Conservation (phyloP, 805 yeast species). For the Danielia oregonensis region DNA sequence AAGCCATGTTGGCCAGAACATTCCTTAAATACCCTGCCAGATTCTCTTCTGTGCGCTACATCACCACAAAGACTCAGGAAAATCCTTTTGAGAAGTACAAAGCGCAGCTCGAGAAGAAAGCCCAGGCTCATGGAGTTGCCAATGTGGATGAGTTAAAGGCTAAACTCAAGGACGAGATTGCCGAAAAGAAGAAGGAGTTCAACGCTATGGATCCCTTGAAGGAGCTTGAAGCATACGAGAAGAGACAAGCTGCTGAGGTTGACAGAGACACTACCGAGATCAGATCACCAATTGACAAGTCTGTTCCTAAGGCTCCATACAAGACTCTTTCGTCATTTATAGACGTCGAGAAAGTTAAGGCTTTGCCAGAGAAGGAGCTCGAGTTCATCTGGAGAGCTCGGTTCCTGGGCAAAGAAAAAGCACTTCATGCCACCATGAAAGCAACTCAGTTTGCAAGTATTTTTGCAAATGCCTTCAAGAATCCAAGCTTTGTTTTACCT, state of each 20-base stretch:
- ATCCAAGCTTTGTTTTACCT: slow-evolving; percentile 88
- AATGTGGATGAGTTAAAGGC: slow-evolving; percentile 58
- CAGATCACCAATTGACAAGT: slow-evolving; percentile 32
- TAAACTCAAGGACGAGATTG: slow-evolving; percentile 59
- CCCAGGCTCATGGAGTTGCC: slow-evolving; percentile 30
- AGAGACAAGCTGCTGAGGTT: slow-evolving; percentile 29
- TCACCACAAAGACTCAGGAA: too few species aligned
- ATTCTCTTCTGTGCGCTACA: too few species aligned
- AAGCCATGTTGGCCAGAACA: too few species aligned
- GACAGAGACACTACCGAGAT: slow-evolving; percentile 25
- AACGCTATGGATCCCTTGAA: slow-evolving; percentile 65
- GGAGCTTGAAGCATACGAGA: slow-evolving; percentile 57
- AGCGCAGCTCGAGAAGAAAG: slow-evolving; percentile 33
- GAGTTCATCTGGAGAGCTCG: slow-evolving; percentile 88
- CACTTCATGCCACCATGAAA: slow-evolving; percentile 64
- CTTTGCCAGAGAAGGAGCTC: slow-evolving; percentile 57
- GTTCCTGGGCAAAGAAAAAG: slow-evolving; percentile 56
- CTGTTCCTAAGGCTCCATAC: slow-evolving; percentile 47
- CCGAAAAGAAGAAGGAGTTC: slow-evolving; percentile 50
- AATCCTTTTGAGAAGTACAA: slow-evolving; percentile 24
- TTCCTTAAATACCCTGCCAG: too few species aligned
- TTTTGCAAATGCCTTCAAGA: slow-evolving; percentile 59
- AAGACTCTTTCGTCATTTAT: slow-evolving; percentile 71
- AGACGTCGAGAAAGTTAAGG: slow-evolving; percentile 60
- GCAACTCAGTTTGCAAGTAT: slow-evolving; percentile 58